A percentile compares a stretch with the other conserved stretches of the same genome.
Conservation (phyloP, 2,329 filamentous ascomycete genomes). For the Scopulariopsis brevicaulis region DNA sequence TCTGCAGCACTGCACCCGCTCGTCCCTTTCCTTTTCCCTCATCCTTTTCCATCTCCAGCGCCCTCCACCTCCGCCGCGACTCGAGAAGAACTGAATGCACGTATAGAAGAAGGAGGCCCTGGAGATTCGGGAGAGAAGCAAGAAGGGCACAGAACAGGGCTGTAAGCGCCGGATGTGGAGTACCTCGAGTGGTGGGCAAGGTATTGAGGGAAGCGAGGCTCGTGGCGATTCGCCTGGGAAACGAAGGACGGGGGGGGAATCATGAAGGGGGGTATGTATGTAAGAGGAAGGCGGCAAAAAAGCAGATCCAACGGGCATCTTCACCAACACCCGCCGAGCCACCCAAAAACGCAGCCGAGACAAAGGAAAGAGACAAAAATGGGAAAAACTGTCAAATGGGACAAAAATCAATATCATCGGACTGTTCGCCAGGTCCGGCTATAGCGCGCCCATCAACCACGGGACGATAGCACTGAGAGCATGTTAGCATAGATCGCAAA, state of each 20-base stretch:
- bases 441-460: slow-evolving; percentile 40
- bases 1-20: not conserved
- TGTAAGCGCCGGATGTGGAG: not conserved
- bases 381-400: not conserved
- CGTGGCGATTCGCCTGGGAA: not conserved
- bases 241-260: not conserved
- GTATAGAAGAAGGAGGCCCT: not conserved
- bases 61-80: not conserved
- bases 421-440: not conserved
- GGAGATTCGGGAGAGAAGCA: not conserved
- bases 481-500: slow-evolving; percentile 9
- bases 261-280: not conserved
- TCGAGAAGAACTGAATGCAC: not conserved
- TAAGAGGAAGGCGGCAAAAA: not conserved
- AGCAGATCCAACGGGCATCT: not conserved
- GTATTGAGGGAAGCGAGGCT: not conserved
- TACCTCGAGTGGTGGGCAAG: not conserved
- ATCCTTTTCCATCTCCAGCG: not conserved
- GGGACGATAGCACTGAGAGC: slow-evolving; percentile 31
- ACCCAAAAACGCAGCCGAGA: slow-evolving; percentile 3
- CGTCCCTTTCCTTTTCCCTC: not conserved
- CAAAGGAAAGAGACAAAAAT: slow-evolving; percentile 7
- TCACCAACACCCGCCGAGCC: slow-evolving; percentile 3
- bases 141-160: not conserved
- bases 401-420: not conserved